Conservation (phyloP, 352 stramenopile species). For the Phytophthora ohioensis region DNA sequence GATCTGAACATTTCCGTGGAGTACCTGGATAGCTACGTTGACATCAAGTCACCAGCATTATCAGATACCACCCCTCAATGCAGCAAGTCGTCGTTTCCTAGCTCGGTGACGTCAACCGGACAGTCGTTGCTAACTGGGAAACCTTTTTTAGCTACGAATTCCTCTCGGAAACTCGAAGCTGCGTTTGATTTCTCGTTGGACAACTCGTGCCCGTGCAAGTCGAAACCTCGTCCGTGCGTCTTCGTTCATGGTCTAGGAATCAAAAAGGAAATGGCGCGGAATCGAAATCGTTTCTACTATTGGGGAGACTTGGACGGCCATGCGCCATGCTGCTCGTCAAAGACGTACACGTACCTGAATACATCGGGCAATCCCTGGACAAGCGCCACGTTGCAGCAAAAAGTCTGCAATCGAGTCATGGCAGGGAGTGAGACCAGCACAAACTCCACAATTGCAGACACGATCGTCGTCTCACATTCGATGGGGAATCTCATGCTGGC, state of each 20-base stretch:
- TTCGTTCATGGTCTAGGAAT: conserved; percentile 46
- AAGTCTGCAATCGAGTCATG: conserved; percentile 38
- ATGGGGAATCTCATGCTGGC: conserved; percentile 48
- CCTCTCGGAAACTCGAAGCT: conserved; percentile 9
- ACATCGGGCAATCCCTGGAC: conserved; percentile 40
- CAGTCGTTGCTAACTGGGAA: conserved; percentile 12
- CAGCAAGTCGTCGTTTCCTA: neutral
- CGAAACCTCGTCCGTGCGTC: conserved; percentile 36
- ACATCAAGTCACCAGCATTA: neutral
- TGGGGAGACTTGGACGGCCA: conserved; percentile 39
- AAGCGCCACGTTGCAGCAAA: conserved; percentile 35
- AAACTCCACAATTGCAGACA: conserved; percentile 28
- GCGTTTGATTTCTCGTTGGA: conserved; percentile 24
- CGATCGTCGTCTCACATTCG: conserved; percentile 49
- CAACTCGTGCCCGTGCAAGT: conserved; percentile 31
- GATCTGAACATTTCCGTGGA: conserved; percentile 24
- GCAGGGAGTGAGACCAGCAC: conserved; percentile 27
- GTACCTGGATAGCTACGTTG: neutral
- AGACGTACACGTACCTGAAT: conserved; percentile 45
- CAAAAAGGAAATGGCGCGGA: conserved; percentile 12
- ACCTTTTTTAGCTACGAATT: neutral
- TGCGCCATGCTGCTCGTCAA: conserved; percentile 43
- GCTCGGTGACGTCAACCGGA: conserved; percentile 6
- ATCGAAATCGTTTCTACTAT: conserved; percentile 32
- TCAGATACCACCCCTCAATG: neutral